These are phyloP conservation scores for Leishmania tarentolae DNA, from an alignment of 208 protist genomes.

Conservation along the genomic window DNA sequence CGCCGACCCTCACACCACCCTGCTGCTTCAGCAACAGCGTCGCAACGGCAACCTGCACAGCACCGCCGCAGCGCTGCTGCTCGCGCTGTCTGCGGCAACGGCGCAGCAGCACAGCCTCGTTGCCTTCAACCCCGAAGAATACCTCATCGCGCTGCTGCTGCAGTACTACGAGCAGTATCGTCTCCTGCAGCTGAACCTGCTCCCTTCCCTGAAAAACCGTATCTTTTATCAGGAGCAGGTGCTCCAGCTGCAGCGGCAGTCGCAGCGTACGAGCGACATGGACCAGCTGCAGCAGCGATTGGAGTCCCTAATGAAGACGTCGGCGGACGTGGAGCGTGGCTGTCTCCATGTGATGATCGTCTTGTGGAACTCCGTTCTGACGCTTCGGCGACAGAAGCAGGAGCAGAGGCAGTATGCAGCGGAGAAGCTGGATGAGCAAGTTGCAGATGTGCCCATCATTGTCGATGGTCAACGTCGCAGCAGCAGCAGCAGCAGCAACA, in stretches of 20 bases:
- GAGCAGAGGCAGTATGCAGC: background rate
- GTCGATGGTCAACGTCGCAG: background rate
- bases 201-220: conserved; percentile 62
- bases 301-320: conserved; percentile 32
- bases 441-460: conserved; percentile 19
- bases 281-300: conserved; percentile 35
- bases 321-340: conserved; percentile 32
- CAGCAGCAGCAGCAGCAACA: background rate
- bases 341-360: conserved; percentile 46
- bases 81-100: conserved; percentile 35
- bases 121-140: conserved; percentile 54
- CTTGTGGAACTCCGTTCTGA: conserved; percentile 41
- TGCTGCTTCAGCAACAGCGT: conserved; percentile 6
- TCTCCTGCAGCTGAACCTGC: conserved; percentile 70
- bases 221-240: conserved; percentile 73
- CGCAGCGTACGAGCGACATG: conserved; percentile 35
- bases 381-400: conserved; percentile 19
- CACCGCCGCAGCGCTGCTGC: conserved; percentile 24
- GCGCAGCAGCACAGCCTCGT: conserved; percentile 32
- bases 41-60: background rate
- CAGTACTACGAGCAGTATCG: conserved; percentile 83
- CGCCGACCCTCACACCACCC: background rate
- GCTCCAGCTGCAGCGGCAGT: conserved; percentile 39
- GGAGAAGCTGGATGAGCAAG: background rate
- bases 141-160: conserved; percentile 60